phyloP scores from a whole-genome alignment of 192 early-diverging fungal species.

The Umbelopsis sp. region DNA sequence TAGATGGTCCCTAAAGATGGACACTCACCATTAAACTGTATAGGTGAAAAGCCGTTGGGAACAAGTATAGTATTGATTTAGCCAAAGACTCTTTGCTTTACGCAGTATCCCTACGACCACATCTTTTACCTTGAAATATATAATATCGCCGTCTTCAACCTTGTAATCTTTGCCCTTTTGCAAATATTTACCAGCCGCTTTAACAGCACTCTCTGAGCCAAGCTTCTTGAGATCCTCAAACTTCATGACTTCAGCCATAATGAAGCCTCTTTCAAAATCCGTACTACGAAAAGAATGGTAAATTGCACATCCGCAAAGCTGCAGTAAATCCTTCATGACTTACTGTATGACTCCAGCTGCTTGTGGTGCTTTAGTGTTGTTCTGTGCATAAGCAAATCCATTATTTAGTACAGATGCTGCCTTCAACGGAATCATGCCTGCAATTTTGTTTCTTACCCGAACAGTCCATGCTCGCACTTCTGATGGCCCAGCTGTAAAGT shows the following conservation, averaged over 20 bases:
- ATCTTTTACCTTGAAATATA: constrained; percentile 60
- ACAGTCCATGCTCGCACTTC: constrained; percentile 96
- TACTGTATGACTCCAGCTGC: constrained; percentile 92
- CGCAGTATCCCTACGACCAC: background rate
- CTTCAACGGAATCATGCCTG: too few species aligned
- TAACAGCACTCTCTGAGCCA: constrained; percentile 88
- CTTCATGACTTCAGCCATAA: constrained; percentile 92
- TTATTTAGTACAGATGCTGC: background rate
- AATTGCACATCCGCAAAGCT: background rate
- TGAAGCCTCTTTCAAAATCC: constrained; percentile 84
- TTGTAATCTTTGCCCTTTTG: constrained; percentile 92
- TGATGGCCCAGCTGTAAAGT: constrained; percentile 89
- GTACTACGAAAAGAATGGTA: constrained; percentile 28
- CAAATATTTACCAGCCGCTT: constrained; percentile 86
- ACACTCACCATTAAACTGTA: constrained; percentile 11
- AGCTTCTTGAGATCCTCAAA: constrained; percentile 85
- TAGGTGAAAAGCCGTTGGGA: too few species aligned
- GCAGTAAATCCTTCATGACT: constrained; percentile 58
- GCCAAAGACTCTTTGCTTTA: background rate
- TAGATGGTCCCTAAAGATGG: background rate
- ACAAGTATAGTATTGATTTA: background rate
- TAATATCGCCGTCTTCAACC: constrained; percentile 93
- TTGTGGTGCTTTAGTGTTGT: constrained; percentile 63
- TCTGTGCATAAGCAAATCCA: background rate
- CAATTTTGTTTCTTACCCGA: constrained; percentile 19